phyloP scores from a whole-genome alignment of 2,329 filamentous ascomycete genomes.

The Domatiomyces globalis region DNA sequence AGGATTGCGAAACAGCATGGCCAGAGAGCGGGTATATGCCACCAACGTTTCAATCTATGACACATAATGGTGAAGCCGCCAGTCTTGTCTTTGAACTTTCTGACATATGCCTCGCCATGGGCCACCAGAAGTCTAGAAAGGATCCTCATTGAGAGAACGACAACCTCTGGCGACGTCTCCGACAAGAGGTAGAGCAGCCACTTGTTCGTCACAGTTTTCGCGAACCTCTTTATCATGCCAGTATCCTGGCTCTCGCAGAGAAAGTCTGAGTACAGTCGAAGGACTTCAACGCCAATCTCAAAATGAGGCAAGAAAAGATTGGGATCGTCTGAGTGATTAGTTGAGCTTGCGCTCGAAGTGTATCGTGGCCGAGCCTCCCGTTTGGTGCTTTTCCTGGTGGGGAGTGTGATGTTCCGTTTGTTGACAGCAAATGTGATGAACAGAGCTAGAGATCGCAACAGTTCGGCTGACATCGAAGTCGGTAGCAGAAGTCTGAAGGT shows the following conservation, averaged over 20 bases:
- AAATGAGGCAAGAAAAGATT: constrained; percentile 35
- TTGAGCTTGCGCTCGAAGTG: constrained; percentile 18
- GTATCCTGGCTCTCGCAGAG: constrained; percentile 60
- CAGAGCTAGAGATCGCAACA: constrained; percentile 71
- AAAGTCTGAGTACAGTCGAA: constrained; percentile 63
- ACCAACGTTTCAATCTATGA: constrained; percentile 69
- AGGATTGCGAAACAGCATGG: constrained; percentile 75
- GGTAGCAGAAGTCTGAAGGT: constrained; percentile 69
- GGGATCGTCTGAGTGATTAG: constrained; percentile 20
- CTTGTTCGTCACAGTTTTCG: constrained; percentile 90
- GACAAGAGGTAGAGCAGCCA: constrained; percentile 86
- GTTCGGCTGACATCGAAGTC: constrained; percentile 68
- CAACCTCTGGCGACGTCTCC: constrained; percentile 70
- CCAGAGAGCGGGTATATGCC: constrained; percentile 76
- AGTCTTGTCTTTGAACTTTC: constrained; percentile 73
- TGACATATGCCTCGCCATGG: constrained; percentile 66
- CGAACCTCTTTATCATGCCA: constrained; percentile 68
- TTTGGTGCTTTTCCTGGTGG: constrained; percentile 33
- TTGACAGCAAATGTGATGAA: constrained; percentile 91
- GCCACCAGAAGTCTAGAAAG: constrained; percentile 69
- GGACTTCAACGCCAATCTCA: constrained; percentile 61
- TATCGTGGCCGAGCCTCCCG: constrained; percentile 19
- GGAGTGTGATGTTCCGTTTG: constrained; percentile 36
- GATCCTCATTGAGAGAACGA: constrained; percentile 68
- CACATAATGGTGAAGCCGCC: constrained; percentile 81